These are phyloP conservation scores for Ogataea dorogensis DNA, from an alignment of 805 yeast genomes.

Conservation along the genomic window DNA sequence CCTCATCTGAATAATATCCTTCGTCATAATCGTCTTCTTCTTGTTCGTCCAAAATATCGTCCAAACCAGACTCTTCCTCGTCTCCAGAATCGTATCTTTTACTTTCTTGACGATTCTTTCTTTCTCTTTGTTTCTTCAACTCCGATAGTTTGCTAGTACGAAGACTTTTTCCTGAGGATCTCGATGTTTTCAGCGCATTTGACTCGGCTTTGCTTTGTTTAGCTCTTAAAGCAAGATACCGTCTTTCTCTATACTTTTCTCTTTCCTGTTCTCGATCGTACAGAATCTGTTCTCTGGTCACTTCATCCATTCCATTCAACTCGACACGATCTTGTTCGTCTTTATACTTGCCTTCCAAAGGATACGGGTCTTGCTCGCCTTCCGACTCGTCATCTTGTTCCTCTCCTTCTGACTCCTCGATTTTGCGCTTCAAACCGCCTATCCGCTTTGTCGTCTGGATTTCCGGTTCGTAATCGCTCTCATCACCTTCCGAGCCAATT, in stretches of 20 bases:
- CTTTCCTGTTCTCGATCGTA: conserved; percentile 91
- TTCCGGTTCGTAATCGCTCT: conserved; percentile 38
- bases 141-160: conserved; percentile 36
- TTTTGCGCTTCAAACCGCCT: conserved; percentile 22
- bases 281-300: conserved; percentile 85
- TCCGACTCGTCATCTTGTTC: conserved; percentile 35
- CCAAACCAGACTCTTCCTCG: conserved; percentile 45
- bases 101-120: conserved; percentile 31
- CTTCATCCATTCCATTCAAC: conserved; percentile 76
- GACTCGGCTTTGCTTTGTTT: conserved; percentile 47
- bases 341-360: conserved; percentile 87
- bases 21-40: conserved; percentile 43
- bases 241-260: conserved; percentile 84
- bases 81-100: conserved; percentile 27
- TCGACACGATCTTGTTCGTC: conserved; percentile 72
- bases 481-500: conserved; percentile 45
- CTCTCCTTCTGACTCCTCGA: conserved; percentile 34
- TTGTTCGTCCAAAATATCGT: conserved; percentile 32
- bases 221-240: conserved; percentile 79
- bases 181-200: conserved; percentile 30
- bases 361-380: conserved; percentile 72
- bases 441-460: conserved; percentile 29
- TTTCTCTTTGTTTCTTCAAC: conserved; percentile 38
- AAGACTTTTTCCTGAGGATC: conserved; percentile 25
- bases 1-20: conserved; percentile 27